Evolutionary conservation across 2,329 filamentous ascomycete genomes (phyloP).

Genomic region (Daldinia sp.): DNA sequence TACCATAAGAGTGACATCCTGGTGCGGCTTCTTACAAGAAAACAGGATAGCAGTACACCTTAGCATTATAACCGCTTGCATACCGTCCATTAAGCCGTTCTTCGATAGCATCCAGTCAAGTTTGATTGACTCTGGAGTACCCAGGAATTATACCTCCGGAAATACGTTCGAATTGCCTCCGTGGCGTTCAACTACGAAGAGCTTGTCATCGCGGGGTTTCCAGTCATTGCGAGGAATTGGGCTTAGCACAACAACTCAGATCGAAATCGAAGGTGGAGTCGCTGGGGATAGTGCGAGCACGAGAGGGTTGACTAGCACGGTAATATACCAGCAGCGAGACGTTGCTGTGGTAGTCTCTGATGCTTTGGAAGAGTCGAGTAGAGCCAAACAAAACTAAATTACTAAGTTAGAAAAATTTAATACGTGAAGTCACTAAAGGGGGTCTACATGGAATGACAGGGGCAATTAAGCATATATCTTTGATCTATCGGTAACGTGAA

Average conservation of each 20-base stretch:
- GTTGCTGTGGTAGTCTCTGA: slow-evolving; percentile 16
- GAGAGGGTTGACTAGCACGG: slow-evolving; percentile 14
- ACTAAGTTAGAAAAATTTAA: no score
- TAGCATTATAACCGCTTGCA: slow-evolving; percentile 29
- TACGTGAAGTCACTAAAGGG: no score
- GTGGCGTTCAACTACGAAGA: slow-evolving; percentile 10
- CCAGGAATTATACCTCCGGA: slow-evolving; percentile 23
- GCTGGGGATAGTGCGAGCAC: slow-evolving; percentile 17
- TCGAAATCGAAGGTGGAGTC: slow-evolving; percentile 26
- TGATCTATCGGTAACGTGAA: no score
- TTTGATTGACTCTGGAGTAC: slow-evolving; percentile 27
- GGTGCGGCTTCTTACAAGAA: slow-evolving; percentile 4
- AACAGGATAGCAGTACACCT: slow-evolving; percentile 24
- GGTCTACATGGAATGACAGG: no score
- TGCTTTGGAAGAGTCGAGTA: no score
- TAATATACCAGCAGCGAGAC: slow-evolving; percentile 24
- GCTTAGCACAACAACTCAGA: slow-evolving; percentile 17
- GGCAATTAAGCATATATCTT: no score
- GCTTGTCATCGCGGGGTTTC: slow-evolving; percentile 10
- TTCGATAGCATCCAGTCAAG: slow-evolving; percentile 27
- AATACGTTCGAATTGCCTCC: slow-evolving; percentile 16
- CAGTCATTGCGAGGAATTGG: slow-evolving; percentile 22
- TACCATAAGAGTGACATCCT: not conserved
- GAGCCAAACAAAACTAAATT: no score
- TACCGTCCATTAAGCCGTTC: slow-evolving; percentile 31